phyloP scores from a whole-genome alignment of 208 protist genomes.

The Trichomonas gallinae region DNA sequence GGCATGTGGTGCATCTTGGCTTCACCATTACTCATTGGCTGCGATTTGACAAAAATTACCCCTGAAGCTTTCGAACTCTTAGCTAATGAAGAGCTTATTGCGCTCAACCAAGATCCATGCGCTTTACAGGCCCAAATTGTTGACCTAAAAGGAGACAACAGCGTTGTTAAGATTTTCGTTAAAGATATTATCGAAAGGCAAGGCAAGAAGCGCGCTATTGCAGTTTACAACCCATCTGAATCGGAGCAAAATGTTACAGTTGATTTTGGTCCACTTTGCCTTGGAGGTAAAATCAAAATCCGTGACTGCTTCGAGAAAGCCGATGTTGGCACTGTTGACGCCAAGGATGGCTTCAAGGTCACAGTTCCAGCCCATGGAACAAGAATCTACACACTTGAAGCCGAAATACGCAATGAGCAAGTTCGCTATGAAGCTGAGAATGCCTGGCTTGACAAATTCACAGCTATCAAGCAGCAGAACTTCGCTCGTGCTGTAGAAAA shows the following conservation, averaged over 20 bases:
- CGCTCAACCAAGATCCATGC: not conserved
- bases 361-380: not conserved
- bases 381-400: not conserved
- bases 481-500: not conserved
- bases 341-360: not conserved
- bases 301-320: not conserved
- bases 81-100: not conserved
- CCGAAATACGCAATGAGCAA: not conserved
- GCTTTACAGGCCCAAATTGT: not conserved
- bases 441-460: not conserved
- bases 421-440: not conserved
- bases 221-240: not conserved
- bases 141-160: not conserved
- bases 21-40: not conserved
- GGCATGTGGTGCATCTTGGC: not conserved
- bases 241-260: not conserved
- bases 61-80: not conserved
- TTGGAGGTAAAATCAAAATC: not conserved
- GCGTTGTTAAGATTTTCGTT: not conserved
- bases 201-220: not conserved
- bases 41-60: not conserved
- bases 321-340: not conserved
- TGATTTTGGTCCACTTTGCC: not conserved
- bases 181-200: not conserved
- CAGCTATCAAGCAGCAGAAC: not conserved